phyloP scores from a whole-genome alignment of 2,329 filamentous ascomycete genomes.

The Aspergillus sp. region DNA sequence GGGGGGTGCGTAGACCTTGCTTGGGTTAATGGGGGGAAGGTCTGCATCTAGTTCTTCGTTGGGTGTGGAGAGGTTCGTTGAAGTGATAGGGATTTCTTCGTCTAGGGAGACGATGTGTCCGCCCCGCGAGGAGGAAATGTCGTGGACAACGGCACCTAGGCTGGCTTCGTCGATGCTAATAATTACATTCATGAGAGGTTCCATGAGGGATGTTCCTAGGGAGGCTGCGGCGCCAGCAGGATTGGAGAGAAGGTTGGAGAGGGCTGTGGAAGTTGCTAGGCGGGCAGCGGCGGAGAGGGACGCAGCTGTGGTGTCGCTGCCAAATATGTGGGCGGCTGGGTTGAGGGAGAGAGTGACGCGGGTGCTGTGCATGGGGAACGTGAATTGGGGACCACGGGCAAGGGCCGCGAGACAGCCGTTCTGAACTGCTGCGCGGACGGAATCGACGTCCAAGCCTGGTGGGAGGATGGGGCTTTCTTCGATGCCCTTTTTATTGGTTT shows the following conservation, averaged over 20 bases:
- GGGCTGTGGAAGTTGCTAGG: slow-evolving; percentile 66
- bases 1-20: slow-evolving; percentile 79
- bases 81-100: slow-evolving; percentile 41
- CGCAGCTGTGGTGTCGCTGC: slow-evolving; percentile 64
- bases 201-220: slow-evolving; percentile 67
- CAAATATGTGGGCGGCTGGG: slow-evolving; percentile 63
- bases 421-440: slow-evolving; percentile 58
- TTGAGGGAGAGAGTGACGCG: slow-evolving; percentile 70
- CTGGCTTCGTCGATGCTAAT: slow-evolving; percentile 82
- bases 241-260: slow-evolving; percentile 54
- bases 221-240: slow-evolving; percentile 45
- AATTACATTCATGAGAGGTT: slow-evolving; percentile 88
- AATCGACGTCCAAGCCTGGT: slow-evolving; percentile 51
- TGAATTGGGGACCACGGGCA: slow-evolving; percentile 77
- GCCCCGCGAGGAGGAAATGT: slow-evolving; percentile 72
- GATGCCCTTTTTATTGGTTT: slow-evolving; percentile 36
- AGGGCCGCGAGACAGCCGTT: slow-evolving; percentile 83
- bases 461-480: slow-evolving; percentile 53
- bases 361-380: slow-evolving; percentile 76
- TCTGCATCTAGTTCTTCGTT: slow-evolving; percentile 25
- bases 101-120: slow-evolving; percentile 72
- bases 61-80: slow-evolving; percentile 23
- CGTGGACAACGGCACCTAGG: slow-evolving; percentile 79
- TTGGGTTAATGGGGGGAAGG: slow-evolving; percentile 60
- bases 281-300: slow-evolving; percentile 67